Evolutionary conservation across 768 basidiomycete genomes (phyloP).

Genomic region (Pisolithus microcarpus): DNA sequence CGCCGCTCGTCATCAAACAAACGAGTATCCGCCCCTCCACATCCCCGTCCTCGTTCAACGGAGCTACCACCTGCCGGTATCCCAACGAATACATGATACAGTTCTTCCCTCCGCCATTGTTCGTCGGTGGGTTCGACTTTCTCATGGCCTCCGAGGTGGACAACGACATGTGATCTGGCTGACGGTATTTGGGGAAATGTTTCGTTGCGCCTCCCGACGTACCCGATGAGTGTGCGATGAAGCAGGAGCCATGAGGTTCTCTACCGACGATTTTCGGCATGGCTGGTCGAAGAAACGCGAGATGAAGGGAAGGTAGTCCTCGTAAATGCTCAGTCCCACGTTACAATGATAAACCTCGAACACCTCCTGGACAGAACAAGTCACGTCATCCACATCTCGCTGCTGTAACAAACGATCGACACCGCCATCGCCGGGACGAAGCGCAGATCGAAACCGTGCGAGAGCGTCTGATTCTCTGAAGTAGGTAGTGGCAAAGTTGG

Average conservation of each 20-base stretch:
- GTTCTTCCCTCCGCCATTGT: too few species aligned
- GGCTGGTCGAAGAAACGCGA: slow-evolving; percentile 16
- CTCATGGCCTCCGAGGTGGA: too few species aligned
- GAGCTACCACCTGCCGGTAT: too few species aligned
- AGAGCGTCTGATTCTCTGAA: slow-evolving; percentile 12
- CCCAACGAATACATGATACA: not conserved
- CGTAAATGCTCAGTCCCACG: slow-evolving; percentile 12
- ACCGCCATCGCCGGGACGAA: not conserved
- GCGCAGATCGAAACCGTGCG: slow-evolving; percentile 8
- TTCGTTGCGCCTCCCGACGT: too few species aligned
- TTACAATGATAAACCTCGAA: slow-evolving; percentile 10
- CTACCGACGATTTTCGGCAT: slow-evolving; percentile 11
- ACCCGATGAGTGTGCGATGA: too few species aligned
- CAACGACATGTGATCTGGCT: too few species aligned
- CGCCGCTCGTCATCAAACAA: slow-evolving; percentile 16
- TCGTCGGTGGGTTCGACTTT: too few species aligned
- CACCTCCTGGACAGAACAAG: not conserved
- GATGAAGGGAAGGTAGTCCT: slow-evolving; percentile 14
- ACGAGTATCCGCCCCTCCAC: slow-evolving; percentile 1
- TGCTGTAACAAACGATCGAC: not conserved
- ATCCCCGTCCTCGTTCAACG: too few species aligned
- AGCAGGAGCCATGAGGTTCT: slow-evolving; percentile 13
- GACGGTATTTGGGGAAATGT: too few species aligned
- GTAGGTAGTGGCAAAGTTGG: slow-evolving; percentile 12
- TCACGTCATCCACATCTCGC: not conserved